Evolutionary conservation across 208 protist genomes (phyloP).

Genomic region (Borovskyia barvae): DNA sequence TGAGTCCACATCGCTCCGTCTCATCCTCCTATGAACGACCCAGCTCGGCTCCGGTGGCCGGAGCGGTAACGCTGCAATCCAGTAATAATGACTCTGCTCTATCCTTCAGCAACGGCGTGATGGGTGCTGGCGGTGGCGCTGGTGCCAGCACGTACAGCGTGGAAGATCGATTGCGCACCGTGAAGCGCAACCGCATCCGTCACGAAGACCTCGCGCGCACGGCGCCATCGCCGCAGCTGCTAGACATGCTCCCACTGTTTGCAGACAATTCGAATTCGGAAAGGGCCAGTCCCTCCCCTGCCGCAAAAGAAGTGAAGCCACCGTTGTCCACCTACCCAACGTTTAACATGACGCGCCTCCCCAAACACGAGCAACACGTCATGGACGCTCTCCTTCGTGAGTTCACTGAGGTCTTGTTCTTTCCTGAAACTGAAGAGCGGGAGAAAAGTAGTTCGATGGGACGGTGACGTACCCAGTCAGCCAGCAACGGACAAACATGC

Average conservation of each 20-base stretch:
- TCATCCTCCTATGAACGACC: slow-evolving; percentile 26
- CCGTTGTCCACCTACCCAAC: slow-evolving; percentile 68
- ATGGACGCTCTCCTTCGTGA: slow-evolving; percentile 70
- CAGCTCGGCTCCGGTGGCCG: slow-evolving; percentile 30
- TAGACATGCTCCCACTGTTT: background rate
- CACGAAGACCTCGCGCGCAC: background rate
- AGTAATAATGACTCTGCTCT: slow-evolving; percentile 8
- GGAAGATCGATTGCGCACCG: slow-evolving; percentile 74
- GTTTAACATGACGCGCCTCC: slow-evolving; percentile 42
- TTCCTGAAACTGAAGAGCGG: slow-evolving; percentile 11
- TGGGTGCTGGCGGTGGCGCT: too few species aligned
- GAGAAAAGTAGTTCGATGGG: background rate
- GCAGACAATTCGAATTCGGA: background rate
- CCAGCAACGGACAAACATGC: background rate
- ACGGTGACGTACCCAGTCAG: slow-evolving; percentile 2
- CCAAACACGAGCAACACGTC: slow-evolving; percentile 75
- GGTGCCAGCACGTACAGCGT: slow-evolving; percentile 30
- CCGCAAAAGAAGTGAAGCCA: slow-evolving; percentile 16
- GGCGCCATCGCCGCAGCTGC: background rate
- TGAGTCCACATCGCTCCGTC: slow-evolving; percentile 10
- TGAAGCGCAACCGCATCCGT: slow-evolving; percentile 59
- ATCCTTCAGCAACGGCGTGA: background rate
- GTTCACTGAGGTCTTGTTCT: slow-evolving; percentile 64
- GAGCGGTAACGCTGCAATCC: slow-evolving; percentile 3
- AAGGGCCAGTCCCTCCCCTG: background rate